phyloP scores from a whole-genome alignment of 768 basidiomycete species.

The Suillus weaverae region DNA sequence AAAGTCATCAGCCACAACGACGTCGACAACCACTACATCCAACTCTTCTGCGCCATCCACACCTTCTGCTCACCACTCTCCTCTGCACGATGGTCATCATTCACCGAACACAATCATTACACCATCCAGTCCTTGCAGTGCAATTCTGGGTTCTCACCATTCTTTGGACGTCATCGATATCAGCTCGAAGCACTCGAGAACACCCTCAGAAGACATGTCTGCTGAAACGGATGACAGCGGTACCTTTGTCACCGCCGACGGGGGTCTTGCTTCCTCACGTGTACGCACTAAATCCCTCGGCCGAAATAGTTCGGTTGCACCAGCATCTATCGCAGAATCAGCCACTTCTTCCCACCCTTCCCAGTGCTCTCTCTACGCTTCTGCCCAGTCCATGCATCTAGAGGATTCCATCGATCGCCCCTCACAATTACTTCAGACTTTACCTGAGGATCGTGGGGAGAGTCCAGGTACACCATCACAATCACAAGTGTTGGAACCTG shows the following conservation, averaged over 20 bases:
- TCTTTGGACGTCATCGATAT: conserved; percentile 26
- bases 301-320: conserved; percentile 7
- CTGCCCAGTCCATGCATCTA: conserved; percentile 3
- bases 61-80: conserved; percentile 10
- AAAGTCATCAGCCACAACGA: conserved; percentile 2
- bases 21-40: conserved; percentile 12
- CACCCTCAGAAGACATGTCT: conserved; percentile 1
- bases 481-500: conserved; percentile 41
- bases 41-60: conserved; percentile 15
- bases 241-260: conserved; percentile 18
- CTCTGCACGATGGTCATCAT: background rate
- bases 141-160: background rate
- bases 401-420: background rate
- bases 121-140: conserved; percentile 16
- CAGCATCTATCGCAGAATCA: conserved; percentile 8
- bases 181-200: conserved; percentile 6
- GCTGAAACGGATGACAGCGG: conserved; percentile 14
- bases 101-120: conserved; percentile 10
- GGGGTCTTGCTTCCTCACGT: background rate
- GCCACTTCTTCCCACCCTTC: background rate
- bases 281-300: conserved; percentile 15
- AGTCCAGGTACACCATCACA: conserved; percentile 10
- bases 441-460: conserved; percentile 13
- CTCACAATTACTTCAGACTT: conserved; percentile 3
- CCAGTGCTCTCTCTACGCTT: conserved; percentile 1